Evolutionary conservation across 1,284 basidiomycete genomes (phyloP).

Genomic region (Marasmius sp.): DNA sequence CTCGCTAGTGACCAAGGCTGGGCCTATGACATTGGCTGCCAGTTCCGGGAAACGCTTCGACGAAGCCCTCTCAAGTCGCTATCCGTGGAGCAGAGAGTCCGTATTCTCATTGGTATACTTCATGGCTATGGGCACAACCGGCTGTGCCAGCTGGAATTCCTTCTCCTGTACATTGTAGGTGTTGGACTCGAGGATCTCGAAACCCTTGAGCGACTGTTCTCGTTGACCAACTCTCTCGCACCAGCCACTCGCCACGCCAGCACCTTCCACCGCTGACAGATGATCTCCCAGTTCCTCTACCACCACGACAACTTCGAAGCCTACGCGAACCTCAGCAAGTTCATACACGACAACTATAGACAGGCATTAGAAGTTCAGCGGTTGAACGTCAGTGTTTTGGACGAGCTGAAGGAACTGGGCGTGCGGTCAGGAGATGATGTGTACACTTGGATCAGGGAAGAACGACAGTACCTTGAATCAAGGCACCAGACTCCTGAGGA

Average conservation of each 20-base stretch:
- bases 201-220: slow-evolving; percentile 18
- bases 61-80: slow-evolving; percentile 4
- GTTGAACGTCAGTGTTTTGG: too few relatives aligned
- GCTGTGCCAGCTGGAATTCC: slow-evolving; percentile 18
- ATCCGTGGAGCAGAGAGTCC: neutral
- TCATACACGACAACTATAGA: slow-evolving; percentile 4
- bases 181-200: slow-evolving; percentile 21
- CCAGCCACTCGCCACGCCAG: slow-evolving; percentile 10
- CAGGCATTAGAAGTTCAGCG: neutral
- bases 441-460: neutral
- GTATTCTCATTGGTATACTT: slow-evolving; percentile 10
- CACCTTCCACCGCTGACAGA: slow-evolving; percentile 12
- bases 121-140: slow-evolving; percentile 24
- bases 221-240: slow-evolving; percentile 16
- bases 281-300: slow-evolving; percentile 17
- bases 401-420: too few relatives aligned
- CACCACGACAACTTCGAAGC: slow-evolving; percentile 13
- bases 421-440: neutral
- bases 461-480: neutral
- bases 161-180: slow-evolving; percentile 9
- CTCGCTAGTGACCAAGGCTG: too few relatives aligned
- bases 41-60: slow-evolving; percentile 6
- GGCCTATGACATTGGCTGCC: slow-evolving; percentile 19
- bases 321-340: slow-evolving; percentile 1
- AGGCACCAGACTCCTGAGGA: too few relatives aligned